Percentiles rank a stretch among this genome's conserved stretches.
Evolutionary conservation across 1,284 basidiomycete species (phyloP).

Genomic region (Pseudozyma hubeiensis): DNA sequence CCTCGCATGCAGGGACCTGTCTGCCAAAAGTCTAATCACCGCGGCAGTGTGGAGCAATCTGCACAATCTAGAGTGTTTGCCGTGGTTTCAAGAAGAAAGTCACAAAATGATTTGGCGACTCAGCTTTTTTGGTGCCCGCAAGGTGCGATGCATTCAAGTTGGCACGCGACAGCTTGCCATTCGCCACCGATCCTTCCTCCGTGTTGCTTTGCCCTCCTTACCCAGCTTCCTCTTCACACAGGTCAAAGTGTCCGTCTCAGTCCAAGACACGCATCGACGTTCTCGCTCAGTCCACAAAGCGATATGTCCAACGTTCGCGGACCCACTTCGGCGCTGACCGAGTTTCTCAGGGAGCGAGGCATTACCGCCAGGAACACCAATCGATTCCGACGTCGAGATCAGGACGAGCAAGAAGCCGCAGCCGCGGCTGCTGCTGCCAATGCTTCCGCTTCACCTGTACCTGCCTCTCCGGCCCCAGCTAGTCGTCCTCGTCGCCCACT

Average conservation of each 20-base stretch:
- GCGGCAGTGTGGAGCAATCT: slow-evolving; percentile 2
- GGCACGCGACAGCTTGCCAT: no score
- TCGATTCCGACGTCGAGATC: slow-evolving; percentile 56
- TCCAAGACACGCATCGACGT: not conserved
- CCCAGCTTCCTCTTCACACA: not conserved
- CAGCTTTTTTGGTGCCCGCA: slow-evolving; percentile 13
- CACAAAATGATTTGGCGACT: slow-evolving; percentile 8
- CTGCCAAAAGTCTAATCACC: slow-evolving; percentile 22
- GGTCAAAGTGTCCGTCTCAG: no score
- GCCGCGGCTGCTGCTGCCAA: slow-evolving; percentile 54
- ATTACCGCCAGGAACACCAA: slow-evolving; percentile 80
- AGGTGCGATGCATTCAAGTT: no score
- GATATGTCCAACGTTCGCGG: slow-evolving; percentile 75
- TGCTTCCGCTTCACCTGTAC: slow-evolving; percentile 10
- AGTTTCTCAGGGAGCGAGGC: slow-evolving; percentile 84
- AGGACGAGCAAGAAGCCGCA: slow-evolving; percentile 67
- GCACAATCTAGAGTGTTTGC: slow-evolving; percentile 6
- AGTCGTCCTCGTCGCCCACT: slow-evolving; percentile 22
- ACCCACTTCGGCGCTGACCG: slow-evolving; percentile 89
- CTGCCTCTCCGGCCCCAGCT: slow-evolving; percentile 11
- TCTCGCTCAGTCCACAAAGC: not conserved
- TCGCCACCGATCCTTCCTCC: not conserved
- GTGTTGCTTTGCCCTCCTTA: not conserved
- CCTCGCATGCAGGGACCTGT: no score
- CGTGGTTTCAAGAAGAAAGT: slow-evolving; percentile 9